Evolutionary conservation across 2,329 filamentous ascomycete species (phyloP).

Genomic region (Colletotrichum agaves): DNA sequence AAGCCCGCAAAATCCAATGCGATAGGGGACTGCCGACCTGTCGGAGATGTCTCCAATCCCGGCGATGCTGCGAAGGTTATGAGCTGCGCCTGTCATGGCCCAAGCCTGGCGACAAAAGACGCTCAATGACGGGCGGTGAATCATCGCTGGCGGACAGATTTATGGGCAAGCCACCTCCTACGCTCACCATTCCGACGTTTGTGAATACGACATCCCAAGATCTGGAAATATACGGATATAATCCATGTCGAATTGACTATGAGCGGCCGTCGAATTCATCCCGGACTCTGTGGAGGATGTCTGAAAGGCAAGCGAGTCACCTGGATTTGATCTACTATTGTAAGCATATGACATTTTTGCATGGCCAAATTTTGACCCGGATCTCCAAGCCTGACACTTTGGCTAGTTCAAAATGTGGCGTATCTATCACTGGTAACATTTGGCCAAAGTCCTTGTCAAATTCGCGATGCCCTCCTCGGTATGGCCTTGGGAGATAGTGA

Average conservation of each 20-base stretch:
- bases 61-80: conserved; percentile 3
- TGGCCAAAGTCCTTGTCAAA: not conserved
- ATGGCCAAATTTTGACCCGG: not conserved
- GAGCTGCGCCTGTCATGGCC: conserved; percentile 18
- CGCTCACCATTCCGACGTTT: not conserved
- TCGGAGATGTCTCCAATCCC: not conserved
- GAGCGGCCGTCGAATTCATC: not conserved
- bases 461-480: conserved; percentile 6
- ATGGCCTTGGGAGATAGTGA: not conserved
- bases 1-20: conserved; percentile 16
- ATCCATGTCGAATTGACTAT: too few species aligned
- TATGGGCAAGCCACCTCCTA: not conserved
- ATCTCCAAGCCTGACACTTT: not conserved
- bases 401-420: not conserved
- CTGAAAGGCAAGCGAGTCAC: not conserved
- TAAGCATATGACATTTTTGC: not conserved
- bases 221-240: conserved; percentile 15
- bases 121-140: not conserved
- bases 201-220: conserved; percentile 2
- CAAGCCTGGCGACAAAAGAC: not conserved
- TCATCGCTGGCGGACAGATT: not conserved
- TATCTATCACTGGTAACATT: conserved; percentile 11
- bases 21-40: not conserved
- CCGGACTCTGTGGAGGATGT: not conserved
- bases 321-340: conserved; percentile 5